Percentiles rank a stretch among this genome's conserved stretches.
These are phyloP conservation scores for Ophiorrhiza pumila DNA, from an alignment of 257 asterid species.

Conservation along the genomic window DNA sequence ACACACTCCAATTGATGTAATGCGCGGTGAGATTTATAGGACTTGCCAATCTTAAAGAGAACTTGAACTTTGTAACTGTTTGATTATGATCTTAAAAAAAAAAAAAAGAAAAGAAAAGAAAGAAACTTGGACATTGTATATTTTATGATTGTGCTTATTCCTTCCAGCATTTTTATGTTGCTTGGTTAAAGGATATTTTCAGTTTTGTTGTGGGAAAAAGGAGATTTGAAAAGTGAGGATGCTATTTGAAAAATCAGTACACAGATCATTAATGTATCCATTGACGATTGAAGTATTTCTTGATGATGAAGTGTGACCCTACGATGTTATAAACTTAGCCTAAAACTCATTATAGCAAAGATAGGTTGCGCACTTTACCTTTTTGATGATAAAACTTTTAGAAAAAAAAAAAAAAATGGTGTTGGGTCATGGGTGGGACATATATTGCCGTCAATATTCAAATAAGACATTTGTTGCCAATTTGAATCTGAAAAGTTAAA, in stretches of 20 bases:
- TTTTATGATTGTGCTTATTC: background rate
- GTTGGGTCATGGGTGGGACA: constrained; percentile 25
- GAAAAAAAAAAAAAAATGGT: constrained; percentile 25
- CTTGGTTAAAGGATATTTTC: background rate
- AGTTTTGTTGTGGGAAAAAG: background rate
- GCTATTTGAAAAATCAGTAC: background rate
- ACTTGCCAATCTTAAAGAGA: constrained; percentile 53
- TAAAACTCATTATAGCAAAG: constrained; percentile 21
- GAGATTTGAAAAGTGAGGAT: background rate
- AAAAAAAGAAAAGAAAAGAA: no score
- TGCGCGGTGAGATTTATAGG: constrained; percentile 90
- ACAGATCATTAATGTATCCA: constrained; percentile 24
- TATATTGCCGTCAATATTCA: constrained; percentile 28
- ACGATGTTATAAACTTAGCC: constrained; percentile 28
- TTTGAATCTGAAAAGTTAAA: constrained; percentile 20
- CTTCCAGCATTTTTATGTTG: background rate
- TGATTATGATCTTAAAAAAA: no score
- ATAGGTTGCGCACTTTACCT: constrained; percentile 15
- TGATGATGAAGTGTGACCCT: constrained; percentile 28
- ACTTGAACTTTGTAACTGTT: constrained; percentile 7
- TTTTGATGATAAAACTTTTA: constrained; percentile 37
- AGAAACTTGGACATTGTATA: constrained; percentile 12
- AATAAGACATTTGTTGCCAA: constrained; percentile 28
- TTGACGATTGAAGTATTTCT: constrained; percentile 22
- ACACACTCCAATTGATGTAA: constrained; percentile 73